Percentiles rank a stretch among this genome's conserved stretches.
phyloP scores from a whole-genome alignment of 2,329 filamentous ascomycete genomes.

The Paracoccidioides brasiliensis region DNA sequence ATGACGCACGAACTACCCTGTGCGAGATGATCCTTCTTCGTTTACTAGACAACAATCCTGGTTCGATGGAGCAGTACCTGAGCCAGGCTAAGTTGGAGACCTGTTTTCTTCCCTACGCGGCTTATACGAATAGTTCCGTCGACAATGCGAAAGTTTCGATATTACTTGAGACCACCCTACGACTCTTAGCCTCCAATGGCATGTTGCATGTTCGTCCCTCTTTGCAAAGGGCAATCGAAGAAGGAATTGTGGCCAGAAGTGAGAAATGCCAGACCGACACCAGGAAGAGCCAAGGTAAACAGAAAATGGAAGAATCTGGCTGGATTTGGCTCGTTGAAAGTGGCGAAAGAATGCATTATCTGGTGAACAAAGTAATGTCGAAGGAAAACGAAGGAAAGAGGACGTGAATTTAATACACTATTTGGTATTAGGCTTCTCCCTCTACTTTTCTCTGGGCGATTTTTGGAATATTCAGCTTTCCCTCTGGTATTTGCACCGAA shows the following conservation, averaged over 20 bases:
- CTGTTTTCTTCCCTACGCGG: conserved; percentile 54
- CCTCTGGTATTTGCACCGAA: too few species aligned
- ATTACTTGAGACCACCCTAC: conserved; percentile 51
- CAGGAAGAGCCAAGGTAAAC: conserved; percentile 31
- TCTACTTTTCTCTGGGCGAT: background rate
- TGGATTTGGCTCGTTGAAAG: conserved; percentile 30
- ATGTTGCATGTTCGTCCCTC: conserved; percentile 21
- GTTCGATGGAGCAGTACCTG: conserved; percentile 31
- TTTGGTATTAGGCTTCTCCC: background rate
- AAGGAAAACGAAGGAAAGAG: background rate
- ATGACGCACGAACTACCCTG: conserved; percentile 36
- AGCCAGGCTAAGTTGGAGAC: conserved; percentile 39
- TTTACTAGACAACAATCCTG: conserved; percentile 33
- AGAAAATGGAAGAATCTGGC: conserved; percentile 23
- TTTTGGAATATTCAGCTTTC: background rate
- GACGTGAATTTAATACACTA: background rate
- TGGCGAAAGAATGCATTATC: conserved; percentile 25
- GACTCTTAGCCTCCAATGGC: conserved; percentile 34
- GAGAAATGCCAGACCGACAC: conserved; percentile 33
- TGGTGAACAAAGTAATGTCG: conserved; percentile 20
- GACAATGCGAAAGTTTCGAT: conserved; percentile 65
- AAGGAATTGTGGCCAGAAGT: conserved; percentile 41
- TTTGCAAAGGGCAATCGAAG: conserved; percentile 36
- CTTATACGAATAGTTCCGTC: conserved; percentile 45
- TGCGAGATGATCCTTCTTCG: conserved; percentile 40